Evolutionary conservation across 2,329 filamentous ascomycete genomes (phyloP).

Genomic region (Cladophialophora bantiana): DNA sequence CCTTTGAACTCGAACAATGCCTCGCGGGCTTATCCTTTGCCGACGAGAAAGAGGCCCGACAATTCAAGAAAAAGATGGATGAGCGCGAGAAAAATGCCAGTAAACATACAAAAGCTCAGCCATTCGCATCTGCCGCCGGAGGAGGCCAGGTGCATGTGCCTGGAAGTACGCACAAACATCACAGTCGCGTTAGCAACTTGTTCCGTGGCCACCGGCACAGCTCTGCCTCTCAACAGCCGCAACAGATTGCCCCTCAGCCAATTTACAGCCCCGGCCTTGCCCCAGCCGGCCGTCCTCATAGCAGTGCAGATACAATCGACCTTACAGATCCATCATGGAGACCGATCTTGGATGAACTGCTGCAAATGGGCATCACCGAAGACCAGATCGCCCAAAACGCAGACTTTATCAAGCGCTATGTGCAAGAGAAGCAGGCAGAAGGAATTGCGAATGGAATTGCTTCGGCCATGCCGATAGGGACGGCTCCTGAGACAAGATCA

Average conservation of each 20-base stretch:
- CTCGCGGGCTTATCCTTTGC: conserved; percentile 88
- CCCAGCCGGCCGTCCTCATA: conserved; percentile 42
- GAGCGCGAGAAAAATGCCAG: conserved; percentile 95
- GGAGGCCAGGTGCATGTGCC: conserved; percentile 53
- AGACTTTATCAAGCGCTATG: conserved; percentile 72
- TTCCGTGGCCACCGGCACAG: conserved; percentile 59
- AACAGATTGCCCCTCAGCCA: conserved; percentile 37
- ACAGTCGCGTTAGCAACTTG: conserved; percentile 61
- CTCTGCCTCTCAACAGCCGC: conserved; percentile 46
- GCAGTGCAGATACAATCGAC: conserved; percentile 54
- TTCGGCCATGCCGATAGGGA: conserved; percentile 45
- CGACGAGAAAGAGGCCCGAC: conserved; percentile 96
- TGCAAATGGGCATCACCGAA: conserved; percentile 71
- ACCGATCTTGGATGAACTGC: conserved; percentile 66
- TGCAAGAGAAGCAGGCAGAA: conserved; percentile 67
- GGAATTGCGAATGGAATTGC: conserved; percentile 50
- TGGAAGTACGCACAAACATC: conserved; percentile 49
- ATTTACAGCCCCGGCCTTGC: conserved; percentile 31
- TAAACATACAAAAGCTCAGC: conserved; percentile 80
- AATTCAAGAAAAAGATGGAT: conserved; percentile 97
- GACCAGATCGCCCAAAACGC: conserved; percentile 72
- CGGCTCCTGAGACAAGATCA: conserved; percentile 46
- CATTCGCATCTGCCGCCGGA: conserved; percentile 66
- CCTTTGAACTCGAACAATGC: conserved; percentile 93
- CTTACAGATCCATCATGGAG: conserved; percentile 68